Evolutionary conservation across 2,329 filamentous ascomycete genomes (phyloP), one percentile per base, ranked within the genome.

Genomic region (Aspergillus udagawae): DNA sequence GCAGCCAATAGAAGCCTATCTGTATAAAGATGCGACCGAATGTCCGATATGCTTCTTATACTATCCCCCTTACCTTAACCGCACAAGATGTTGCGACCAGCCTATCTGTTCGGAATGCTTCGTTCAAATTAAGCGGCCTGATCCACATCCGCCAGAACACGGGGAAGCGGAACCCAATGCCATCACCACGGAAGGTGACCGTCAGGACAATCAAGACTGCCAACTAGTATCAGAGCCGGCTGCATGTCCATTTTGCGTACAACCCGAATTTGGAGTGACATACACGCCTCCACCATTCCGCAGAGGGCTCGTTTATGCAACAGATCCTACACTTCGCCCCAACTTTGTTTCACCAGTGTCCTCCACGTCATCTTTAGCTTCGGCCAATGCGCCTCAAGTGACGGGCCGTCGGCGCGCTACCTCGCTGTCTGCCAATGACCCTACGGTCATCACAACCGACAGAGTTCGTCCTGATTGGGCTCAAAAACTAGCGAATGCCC

Each of bases 61-160:
- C 66, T 99, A 97, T 65, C 94, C 94, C 0, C 92, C 92, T 3
- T 95, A 95, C 70, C 82, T 99, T 29, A 99, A 99, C 76, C 89
- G 87, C 63, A 99, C 94, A 0, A 83, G 94, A 63, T 99, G 94
- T 72, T 99, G 94, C 73, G 92, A 96, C 67, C 94, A 99, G 72
- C 83, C 90, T 5, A 97, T 99, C 61, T 99, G 94, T 76, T 97
- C 92, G 45, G 94, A 99, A 77, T 99, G 94, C 73, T 99, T 99
- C 68, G 94, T 99, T 3, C 94, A 99, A 73, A 99, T 99, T 72
- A 97, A 97, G 73, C 86, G 94, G 45, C 87, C 92, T 3, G 93
- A 99, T 63, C 92, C 92, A 9, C 91, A 97, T 72, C 86, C 92
- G 42, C 91, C 91, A 1, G 91, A 96, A 71, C 90, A 94, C 68